phyloP scores from a whole-genome alignment of 331 rosid species.

The Cydonia oblonga region DNA sequence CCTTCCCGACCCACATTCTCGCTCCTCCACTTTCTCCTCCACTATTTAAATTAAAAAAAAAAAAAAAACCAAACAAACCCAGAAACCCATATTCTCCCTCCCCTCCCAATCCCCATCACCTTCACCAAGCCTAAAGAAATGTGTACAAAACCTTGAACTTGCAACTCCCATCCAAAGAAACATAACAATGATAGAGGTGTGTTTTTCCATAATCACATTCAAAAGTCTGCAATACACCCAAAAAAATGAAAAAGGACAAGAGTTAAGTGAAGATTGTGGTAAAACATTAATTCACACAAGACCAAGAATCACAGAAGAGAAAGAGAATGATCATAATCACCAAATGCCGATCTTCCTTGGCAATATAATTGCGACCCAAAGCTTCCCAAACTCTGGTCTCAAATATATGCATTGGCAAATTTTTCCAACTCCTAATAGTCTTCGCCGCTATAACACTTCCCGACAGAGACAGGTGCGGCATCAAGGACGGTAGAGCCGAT shows the following conservation, averaged over 20 bases:
- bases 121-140: no score
- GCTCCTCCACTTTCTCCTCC: no score
- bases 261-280: no score
- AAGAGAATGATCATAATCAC: conserved; percentile 23
- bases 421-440: conserved; percentile 22
- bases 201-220: conserved; percentile 55
- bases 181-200: conserved; percentile 42
- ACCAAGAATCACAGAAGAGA: background rate
- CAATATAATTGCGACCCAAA: conserved; percentile 14
- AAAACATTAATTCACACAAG: no score
- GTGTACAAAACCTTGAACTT: conserved; percentile 49
- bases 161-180: conserved; percentile 32
- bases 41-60: no score
- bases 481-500: no score
- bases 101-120: no score
- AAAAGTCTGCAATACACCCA: conserved; percentile 24
- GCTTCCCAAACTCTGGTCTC: conserved; percentile 40
- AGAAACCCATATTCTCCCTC: no score
- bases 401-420: conserved; percentile 32
- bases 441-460: conserved; percentile 23
- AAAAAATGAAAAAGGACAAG: background rate
- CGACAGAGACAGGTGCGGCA: background rate
- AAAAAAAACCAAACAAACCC: no score
- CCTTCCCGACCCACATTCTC: no score
- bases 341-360: conserved; percentile 27